Conservation (phyloP, 2,329 filamentous ascomycete genomes). For the Cryphonectria radicalis region DNA sequence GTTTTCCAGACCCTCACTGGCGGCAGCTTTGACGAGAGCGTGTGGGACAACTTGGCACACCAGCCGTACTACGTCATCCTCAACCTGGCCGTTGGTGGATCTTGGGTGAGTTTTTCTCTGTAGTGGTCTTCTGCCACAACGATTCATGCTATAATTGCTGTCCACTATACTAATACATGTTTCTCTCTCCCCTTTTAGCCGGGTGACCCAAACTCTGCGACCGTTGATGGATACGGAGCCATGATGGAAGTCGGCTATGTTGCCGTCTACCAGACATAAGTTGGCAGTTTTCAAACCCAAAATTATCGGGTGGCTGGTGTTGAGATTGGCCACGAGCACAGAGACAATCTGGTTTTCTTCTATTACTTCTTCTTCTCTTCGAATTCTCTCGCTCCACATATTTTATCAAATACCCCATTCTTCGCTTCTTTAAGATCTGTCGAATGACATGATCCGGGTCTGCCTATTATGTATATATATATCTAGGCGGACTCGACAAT, state of each 20-base stretch:
- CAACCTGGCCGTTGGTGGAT: slow-evolving; percentile 38
- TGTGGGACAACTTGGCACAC: slow-evolving; percentile 46
- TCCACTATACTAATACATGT: neutral
- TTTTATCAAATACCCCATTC: slow-evolving; percentile 8
- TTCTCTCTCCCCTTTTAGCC: slow-evolving; percentile 31
- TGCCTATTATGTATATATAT: neutral
- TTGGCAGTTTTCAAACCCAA: too few species aligned
- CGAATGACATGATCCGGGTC: neutral
- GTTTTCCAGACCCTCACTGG: slow-evolving; percentile 51
- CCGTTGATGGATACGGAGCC: slow-evolving; percentile 35
- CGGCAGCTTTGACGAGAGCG: slow-evolving; percentile 43
- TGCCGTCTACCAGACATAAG: slow-evolving; percentile 30
- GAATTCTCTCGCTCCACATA: neutral
- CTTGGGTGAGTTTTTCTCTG: slow-evolving; percentile 36
- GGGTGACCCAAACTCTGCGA: slow-evolving; percentile 36
- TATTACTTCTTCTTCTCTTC: neutral
- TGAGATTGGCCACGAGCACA: neutral
- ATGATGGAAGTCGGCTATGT: slow-evolving; percentile 40
- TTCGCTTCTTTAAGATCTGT: slow-evolving; percentile 2
- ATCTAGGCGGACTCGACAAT: neutral
- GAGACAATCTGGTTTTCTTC: neutral
- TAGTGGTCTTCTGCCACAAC: neutral
- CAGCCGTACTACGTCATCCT: slow-evolving; percentile 36
- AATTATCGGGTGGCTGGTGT: neutral
- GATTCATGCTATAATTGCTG: too few species aligned